Evolutionary conservation across 352 stramenopile species (phyloP), one percentile per base, ranked within the genome.

Genomic region (Aphanomyces cochlioides): DNA sequence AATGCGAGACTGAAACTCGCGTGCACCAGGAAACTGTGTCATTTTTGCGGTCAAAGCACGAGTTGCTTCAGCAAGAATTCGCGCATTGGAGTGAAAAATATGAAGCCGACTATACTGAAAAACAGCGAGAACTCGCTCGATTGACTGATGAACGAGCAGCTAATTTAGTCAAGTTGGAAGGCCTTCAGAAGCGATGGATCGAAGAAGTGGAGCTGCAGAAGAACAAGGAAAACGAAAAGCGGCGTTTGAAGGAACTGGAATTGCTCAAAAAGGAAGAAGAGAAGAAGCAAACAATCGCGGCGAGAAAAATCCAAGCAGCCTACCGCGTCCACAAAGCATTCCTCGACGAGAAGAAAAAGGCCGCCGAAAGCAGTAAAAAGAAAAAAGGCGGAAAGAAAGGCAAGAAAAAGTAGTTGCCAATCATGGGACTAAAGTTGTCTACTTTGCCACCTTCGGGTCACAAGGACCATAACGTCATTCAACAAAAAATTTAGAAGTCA

Each of bases 1-100:
- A 89, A 37, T 89, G 82, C 68, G 54, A 75, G 7, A 84, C 77
- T 4, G 89, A 95, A 75, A 81, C 72, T 4, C 80, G 83, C 15
- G 88, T 94, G 15, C 84, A 94, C 56, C 77, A 90, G 1, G 85
- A 94, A 64, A 93, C 84, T 0, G 79, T 89, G 10, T 68, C 77
- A 5, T 96, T 95, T 67, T 74, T 96, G 5, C 90, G 87, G 38
- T 74, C 89, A 34, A 89, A 92, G 36, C 84, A 94, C 19, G 78
- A 93, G 5, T 75, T 88, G 47, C 77, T 96, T 7, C 72, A 85
- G 47, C 65, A 78, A 0, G 79, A 92, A 66, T 66, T 93, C 5
- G 66, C 72, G 0, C 81, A 93, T 58, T 95, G 88, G 90, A 85
- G 83, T 17, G 60, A 72, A 3, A 94, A 93, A 67, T 95, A 95